Conservation (phyloP, 2,329 filamentous ascomycete species). For the Thielaviopsis populi region DNA sequence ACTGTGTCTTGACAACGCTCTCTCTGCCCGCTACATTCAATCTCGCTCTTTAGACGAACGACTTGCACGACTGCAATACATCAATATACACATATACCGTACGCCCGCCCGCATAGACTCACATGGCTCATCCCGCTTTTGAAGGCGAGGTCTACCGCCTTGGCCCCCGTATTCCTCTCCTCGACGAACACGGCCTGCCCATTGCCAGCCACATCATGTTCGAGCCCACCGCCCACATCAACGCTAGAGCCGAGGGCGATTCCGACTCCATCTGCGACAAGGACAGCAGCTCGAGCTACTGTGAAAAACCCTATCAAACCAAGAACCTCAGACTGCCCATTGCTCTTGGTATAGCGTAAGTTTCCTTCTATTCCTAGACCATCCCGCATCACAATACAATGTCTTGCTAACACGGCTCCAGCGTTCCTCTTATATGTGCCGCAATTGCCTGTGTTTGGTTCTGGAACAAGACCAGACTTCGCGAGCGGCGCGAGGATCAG, state of each 20-base stretch:
- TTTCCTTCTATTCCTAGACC: constrained; percentile 19
- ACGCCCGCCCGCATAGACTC: not conserved
- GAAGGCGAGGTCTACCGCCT: constrained; percentile 9
- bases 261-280: constrained; percentile 11
- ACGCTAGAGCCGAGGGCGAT: not conserved
- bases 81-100: not conserved
- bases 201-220: constrained; percentile 8
- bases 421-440: constrained; percentile 59
- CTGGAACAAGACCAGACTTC: constrained; percentile 62
- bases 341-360: constrained; percentile 55
- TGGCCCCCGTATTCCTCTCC: constrained; percentile 6
- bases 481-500: constrained; percentile 59
- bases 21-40: not conserved
- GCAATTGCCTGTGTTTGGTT: constrained; percentile 56
- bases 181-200: not conserved
- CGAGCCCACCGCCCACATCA: constrained; percentile 3
- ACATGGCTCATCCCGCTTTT: constrained; percentile 8
- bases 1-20: not conserved
- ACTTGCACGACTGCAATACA: not conserved
- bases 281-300: constrained; percentile 24
- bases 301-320: constrained; percentile 44
- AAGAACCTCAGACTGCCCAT: constrained; percentile 50
- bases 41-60: too few species aligned
- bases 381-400: not conserved
- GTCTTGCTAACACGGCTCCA: constrained; percentile 25